Base-by-base conservation (phyloP, 192 early-diverging fungal genomes). In the Cetraspora pellucida region DNA sequence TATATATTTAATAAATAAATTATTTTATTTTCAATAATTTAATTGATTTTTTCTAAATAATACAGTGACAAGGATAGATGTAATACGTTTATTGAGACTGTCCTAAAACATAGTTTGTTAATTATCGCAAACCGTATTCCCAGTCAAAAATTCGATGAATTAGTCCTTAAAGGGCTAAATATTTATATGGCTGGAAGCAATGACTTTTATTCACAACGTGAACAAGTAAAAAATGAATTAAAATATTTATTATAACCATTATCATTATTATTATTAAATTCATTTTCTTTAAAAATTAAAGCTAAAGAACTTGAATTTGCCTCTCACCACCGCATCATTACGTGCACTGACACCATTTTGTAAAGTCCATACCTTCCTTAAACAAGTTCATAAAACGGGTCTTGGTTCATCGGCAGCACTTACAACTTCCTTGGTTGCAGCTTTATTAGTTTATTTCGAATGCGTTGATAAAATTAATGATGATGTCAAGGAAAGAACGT, bases 161-260 rank as follows among this genome's bases (percentile, higher is more conserved):
- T 77, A 30, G 37, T 87, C 2, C 68, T 47, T 11, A 37, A 47
- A 17, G 90, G 92, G 13, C 80, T 97, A 19, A 86, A 88, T 60
- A 90, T 99, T 54, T 78, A 85, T 11, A 91, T 99, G 55, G 80
- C 92, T 21, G 96, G 93, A n/a, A 89, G 95, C 85, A 99, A 98
- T 78, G 98, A 99, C 82, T 99, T 99, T 82, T 99, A 99, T 82
- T 99, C 98, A 16, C 97, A 98, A 85, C 87, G 91, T n/a, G 88
- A 87, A 21, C 89, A 94, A 89, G 89, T 95, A 80, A 2, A 77
- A 47, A 28, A 52, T 14, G 0, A 3, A 73, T 50, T 31, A 81
- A 49, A 57, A 58, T 44, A 17, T 4, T 77, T 45, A 45, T 7
- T 30, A 43, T 31, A 68, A 23, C 4, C 28, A 59, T 31, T 43